Percentiles rank a stretch among this genome's conserved stretches.
Evolutionary conservation across 2,329 filamentous ascomycete genomes (phyloP).

Genomic region (Aspergillus sp.): DNA sequence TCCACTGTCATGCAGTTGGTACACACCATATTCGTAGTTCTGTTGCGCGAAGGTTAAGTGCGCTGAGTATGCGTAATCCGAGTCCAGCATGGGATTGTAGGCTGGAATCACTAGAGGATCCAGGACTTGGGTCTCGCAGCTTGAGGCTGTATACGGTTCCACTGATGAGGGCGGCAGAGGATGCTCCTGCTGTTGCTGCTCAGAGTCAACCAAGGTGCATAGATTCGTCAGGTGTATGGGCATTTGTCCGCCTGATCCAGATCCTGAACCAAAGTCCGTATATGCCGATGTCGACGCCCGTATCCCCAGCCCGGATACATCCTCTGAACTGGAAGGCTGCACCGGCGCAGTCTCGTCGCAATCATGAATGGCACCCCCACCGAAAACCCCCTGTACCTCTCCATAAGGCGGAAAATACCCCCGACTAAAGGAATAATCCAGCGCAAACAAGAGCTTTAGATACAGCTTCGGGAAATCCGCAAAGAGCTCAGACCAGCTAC

Average conservation of each 20-base stretch:
- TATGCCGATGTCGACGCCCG: too few relatives aligned
- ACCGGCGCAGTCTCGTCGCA: too few relatives aligned
- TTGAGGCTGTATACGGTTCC: not conserved
- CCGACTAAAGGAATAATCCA: slow-evolving; percentile 1
- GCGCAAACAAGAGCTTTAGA: not conserved
- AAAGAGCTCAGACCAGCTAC: slow-evolving; percentile 7
- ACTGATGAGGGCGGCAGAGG: not conserved
- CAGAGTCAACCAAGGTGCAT: not conserved
- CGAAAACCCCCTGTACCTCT: not conserved
- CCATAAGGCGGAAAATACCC: slow-evolving; percentile 2
- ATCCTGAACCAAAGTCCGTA: too few relatives aligned
- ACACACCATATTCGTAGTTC: not conserved
- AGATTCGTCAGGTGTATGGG: not conserved
- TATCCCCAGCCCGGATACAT: too few relatives aligned
- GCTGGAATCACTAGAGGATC: not conserved
- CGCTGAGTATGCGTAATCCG: not conserved
- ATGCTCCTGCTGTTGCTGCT: not conserved
- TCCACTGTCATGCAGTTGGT: not conserved
- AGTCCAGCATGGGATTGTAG: not conserved
- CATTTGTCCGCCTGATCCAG: not conserved
- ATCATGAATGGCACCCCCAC: not conserved
- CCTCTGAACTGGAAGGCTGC: too few relatives aligned
- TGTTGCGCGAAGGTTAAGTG: not conserved
- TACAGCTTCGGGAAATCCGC: not conserved
- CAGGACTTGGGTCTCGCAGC: not conserved